Evolutionary conservation across 495 filamentous ascomycete species (phyloP), one percentile per base, ranked within the genome.

Genomic region (Chlorociboria aeruginascens): DNA sequence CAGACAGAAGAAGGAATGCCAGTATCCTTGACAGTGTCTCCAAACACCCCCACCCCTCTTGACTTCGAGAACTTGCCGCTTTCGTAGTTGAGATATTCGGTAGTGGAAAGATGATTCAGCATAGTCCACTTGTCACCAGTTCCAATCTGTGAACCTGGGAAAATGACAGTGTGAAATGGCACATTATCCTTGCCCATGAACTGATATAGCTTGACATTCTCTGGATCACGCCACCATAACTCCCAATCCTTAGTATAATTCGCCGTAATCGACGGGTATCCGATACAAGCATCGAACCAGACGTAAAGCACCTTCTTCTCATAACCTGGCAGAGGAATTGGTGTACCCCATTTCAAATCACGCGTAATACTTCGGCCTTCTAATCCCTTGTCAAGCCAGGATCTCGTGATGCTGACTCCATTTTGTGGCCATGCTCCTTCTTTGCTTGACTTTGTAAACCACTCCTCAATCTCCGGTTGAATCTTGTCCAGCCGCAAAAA

Each of bases 121-220:
- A 81, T 86, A 33, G 90, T 97, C 92, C 92, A 98, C 43, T 78
- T 76, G 50, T 93, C 79, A 36, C 72, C 65, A 1, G 90, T 89
- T 38, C 89, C 92, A 14, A 97, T 69, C 61, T 95, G 83, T 32
- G 77, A 83, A 32, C 76, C 86, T 6, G 92, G 92, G 69, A 93
- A 98, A 59, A 96, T 88, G 57, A 98, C 83, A 33, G 77, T 80
- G 64, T 93, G 89, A 68, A 89, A 96, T 17, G 85, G 84, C 9
- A 94, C 86, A 52, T 97, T 97, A 68, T 97, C 90, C 66, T 97
- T 97, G 63, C 90, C 90, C 78, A 97, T 82, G 74, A 97, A 97
- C 64, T 98, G 92, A 63, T 92, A 96, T 6, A 98, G 77, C 59
- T 82, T 77, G 32, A 96, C 90, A 34, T 94, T 70, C 17, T 90